Conservation (phyloP, 1,139 yeast species). For the Arxiozyma bovina region DNA sequence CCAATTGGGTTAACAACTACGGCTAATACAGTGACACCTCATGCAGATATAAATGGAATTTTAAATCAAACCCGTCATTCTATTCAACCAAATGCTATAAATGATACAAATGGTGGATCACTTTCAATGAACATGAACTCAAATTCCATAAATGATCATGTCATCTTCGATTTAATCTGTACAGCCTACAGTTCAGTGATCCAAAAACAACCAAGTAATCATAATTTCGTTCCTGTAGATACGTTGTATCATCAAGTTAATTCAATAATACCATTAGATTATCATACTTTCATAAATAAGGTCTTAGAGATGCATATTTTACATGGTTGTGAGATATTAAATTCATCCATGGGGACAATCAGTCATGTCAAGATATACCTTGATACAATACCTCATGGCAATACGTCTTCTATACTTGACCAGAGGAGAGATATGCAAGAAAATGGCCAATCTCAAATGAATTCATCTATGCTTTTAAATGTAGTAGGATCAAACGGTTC, state of each 20-base stretch:
- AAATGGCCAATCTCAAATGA: not conserved
- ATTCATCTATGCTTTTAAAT: not conserved
- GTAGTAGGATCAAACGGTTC: constrained; percentile 1
- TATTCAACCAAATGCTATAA: not conserved
- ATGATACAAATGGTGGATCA: constrained; percentile 1
- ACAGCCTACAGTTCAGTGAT: constrained; percentile 7
- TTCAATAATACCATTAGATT: constrained; percentile 13
- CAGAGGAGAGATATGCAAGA: not conserved
- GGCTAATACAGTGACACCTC: not conserved
- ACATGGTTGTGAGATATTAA: constrained; percentile 20
- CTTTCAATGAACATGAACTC: not conserved
- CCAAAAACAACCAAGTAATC: constrained; percentile 4
- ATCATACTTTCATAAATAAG: constrained; percentile 17
- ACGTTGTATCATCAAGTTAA: constrained; percentile 17
- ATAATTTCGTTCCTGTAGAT: constrained; percentile 18
- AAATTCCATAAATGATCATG: not conserved
- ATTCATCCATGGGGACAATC: constrained; percentile 18
- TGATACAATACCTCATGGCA: not conserved
- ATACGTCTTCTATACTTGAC: not conserved
- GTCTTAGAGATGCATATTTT: constrained; percentile 17
- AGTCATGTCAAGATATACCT: constrained; percentile 18
- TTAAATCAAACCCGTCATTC: not conserved
- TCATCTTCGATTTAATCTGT: constrained; percentile 11
- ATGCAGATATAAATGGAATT: not conserved
- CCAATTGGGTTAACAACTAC: not conserved